Percentiles rank a stretch among this genome's conserved stretches.
phyloP scores from a whole-genome alignment of 768 basidiomycete species.

The Lentinula guzmanii region DNA sequence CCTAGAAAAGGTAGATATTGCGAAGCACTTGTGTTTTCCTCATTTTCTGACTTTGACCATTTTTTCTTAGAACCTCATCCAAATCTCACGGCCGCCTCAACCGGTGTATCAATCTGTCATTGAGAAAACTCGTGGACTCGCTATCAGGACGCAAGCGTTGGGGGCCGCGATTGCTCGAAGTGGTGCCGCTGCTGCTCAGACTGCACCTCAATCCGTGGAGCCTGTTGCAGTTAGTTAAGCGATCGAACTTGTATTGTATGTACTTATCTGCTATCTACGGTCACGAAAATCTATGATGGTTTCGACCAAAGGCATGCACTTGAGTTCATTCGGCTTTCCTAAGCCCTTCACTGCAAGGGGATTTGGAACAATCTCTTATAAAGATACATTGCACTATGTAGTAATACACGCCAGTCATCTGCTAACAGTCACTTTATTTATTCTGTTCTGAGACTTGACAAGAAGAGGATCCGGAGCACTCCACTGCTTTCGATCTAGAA shows the following conservation, averaged over 20 bases:
- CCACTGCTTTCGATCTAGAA: slow-evolving; percentile 7
- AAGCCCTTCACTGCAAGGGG: too few species aligned
- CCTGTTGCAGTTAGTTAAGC: slow-evolving; percentile 18
- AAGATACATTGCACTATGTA: too few species aligned
- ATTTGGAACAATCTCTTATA: too few species aligned
- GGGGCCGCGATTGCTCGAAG: slow-evolving; percentile 59
- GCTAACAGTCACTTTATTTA: neutral
- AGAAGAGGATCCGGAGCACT: slow-evolving; percentile 1
- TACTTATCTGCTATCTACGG: neutral
- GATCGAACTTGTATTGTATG: neutral
- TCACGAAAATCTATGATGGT: too few species aligned
- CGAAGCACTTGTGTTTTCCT: neutral
- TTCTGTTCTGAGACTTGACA: neutral
- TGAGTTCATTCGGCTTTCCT: too few species aligned
- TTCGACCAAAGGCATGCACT: too few species aligned
- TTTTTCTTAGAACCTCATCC: slow-evolving; percentile 80
- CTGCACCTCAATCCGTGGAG: neutral
- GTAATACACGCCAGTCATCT: neutral
- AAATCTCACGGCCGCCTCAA: slow-evolving; percentile 84
- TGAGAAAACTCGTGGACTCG: slow-evolving; percentile 89
- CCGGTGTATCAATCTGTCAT: slow-evolving; percentile 93
- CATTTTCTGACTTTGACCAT: neutral
- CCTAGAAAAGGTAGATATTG: slow-evolving; percentile 69
- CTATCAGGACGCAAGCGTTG: slow-evolving; percentile 86
- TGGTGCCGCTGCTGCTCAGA: slow-evolving; percentile 10